A percentile compares a stretch with the other conserved stretches of the same genome.
These are phyloP conservation scores for Iberis amara DNA, from an alignment of 441 rosid genomes.

Conservation along the genomic window DNA sequence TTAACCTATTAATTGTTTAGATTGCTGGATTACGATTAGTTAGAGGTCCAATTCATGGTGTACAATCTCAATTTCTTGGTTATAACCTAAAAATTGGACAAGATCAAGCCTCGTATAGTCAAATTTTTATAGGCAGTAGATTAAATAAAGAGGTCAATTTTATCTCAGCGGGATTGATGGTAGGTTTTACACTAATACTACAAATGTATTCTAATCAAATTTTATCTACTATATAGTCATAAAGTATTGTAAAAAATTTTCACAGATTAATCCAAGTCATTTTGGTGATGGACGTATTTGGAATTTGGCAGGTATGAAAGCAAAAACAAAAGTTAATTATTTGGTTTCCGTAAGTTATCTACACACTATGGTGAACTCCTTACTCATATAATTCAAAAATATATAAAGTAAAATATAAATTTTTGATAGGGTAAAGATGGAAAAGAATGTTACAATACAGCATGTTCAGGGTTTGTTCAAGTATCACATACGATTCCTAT, in stretches of 20 bases:
- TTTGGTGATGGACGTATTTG: neutral
- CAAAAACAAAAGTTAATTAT: neutral
- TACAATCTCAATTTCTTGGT: neutral
- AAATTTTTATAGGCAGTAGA: neutral
- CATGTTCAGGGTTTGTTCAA: conserved; percentile 16
- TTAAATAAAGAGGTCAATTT: neutral
- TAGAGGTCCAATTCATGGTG: neutral
- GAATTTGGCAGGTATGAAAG: neutral
- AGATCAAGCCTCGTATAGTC: neutral
- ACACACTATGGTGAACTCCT: too few relatives aligned
- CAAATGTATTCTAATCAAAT: too few relatives aligned
- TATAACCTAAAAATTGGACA: neutral
- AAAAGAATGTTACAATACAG: conserved; percentile 7
- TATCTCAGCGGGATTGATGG: neutral
- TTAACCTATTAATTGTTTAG: neutral
- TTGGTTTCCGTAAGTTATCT: too few relatives aligned
- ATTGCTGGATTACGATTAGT: neutral
- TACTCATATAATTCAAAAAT: neutral
- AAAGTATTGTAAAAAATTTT: neutral
- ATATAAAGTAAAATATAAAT: too few relatives aligned
- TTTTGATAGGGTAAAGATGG: conserved; percentile 13
- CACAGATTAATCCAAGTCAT: neutral
- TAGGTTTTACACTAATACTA: neutral
- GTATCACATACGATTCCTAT: neutral
- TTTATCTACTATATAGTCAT: neutral